Evolutionary conservation across 495 filamentous ascomycete genomes (phyloP).

Genomic region (Xylaria palmicola): DNA sequence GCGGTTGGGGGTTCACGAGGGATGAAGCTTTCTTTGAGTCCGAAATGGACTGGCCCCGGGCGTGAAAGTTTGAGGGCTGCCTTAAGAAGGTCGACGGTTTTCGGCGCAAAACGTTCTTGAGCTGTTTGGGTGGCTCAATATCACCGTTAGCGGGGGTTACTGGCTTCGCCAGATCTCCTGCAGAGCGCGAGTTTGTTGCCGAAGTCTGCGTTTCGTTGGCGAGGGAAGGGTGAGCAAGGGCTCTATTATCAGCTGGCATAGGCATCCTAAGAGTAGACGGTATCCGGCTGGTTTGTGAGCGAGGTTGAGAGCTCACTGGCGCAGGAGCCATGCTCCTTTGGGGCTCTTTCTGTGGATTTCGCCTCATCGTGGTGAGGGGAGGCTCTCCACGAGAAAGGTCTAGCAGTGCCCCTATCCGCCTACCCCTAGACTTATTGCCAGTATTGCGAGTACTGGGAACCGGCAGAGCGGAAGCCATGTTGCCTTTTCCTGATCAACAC

Average conservation of each 20-base stretch:
- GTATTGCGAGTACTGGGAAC: neutral
- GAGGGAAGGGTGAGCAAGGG: constrained; percentile 26
- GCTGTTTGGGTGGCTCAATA: constrained; percentile 24
- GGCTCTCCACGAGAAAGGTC: constrained; percentile 14
- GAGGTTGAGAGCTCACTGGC: neutral
- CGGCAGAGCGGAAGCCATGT: constrained; percentile 17
- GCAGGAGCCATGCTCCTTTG: neutral
- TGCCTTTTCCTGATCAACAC: constrained; percentile 12
- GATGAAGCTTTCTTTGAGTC: constrained; percentile 42
- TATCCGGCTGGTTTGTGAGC: constrained; percentile 31
- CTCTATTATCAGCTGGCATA: constrained; percentile 19
- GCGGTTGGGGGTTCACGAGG: constrained; percentile 32
- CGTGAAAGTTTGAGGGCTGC: constrained; percentile 24
- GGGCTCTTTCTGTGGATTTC: neutral
- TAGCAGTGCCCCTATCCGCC: constrained; percentile 13
- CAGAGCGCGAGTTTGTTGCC: constrained; percentile 20
- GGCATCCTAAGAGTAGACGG: constrained; percentile 30
- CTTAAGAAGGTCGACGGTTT: constrained; percentile 48
- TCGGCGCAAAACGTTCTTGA: constrained; percentile 44
- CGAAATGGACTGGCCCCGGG: constrained; percentile 30
- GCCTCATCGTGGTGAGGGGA: neutral
- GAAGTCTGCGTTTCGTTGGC: constrained; percentile 33
- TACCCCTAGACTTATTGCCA: constrained; percentile 2
- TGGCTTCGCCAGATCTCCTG: constrained; percentile 19
- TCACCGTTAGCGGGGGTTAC: constrained; percentile 10